Percentiles rank a stretch among this genome's conserved stretches.
phyloP scores from a whole-genome alignment of 805 yeast species.

The Metschnikowia orientalis region DNA sequence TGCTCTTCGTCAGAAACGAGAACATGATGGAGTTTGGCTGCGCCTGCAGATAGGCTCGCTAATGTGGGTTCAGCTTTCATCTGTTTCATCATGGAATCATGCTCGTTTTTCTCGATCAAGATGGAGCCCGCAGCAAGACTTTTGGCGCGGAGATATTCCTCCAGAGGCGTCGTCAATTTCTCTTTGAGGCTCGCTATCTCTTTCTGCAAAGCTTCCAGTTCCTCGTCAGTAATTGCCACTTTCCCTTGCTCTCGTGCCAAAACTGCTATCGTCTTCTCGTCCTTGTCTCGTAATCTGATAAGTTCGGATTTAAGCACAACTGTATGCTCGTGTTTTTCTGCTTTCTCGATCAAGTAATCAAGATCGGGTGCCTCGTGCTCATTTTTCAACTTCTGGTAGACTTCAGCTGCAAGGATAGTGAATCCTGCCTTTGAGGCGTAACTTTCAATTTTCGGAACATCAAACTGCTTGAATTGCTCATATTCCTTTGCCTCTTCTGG shows the following conservation, averaged over 20 bases:
- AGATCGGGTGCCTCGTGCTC: slow-evolving; percentile 4
- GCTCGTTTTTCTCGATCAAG: slow-evolving; percentile 7
- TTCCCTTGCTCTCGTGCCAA: slow-evolving; percentile 11
- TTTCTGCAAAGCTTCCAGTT: slow-evolving; percentile 7
- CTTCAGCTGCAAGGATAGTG: slow-evolving; percentile 11
- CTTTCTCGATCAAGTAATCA: slow-evolving; percentile 6
- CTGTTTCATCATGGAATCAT: slow-evolving; percentile 10
- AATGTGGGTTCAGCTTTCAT: slow-evolving; percentile 17
- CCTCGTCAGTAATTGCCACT: slow-evolving; percentile 6
- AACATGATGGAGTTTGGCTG: slow-evolving; percentile 13
- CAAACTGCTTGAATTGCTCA: slow-evolving; percentile 4
- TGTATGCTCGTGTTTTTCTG: slow-evolving; percentile 4
- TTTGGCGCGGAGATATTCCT: slow-evolving; percentile 11
- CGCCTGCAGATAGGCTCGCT: slow-evolving; percentile 22
- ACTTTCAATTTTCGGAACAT: slow-evolving; percentile 16
- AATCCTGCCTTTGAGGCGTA: slow-evolving; percentile 7
- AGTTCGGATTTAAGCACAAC: slow-evolving; percentile 3
- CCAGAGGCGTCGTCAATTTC: slow-evolving; percentile 11
- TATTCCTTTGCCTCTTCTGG: slow-evolving; percentile 4
- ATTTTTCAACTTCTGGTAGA: slow-evolving; percentile 7
- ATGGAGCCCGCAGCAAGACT: slow-evolving; percentile 4
- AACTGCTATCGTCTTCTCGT: slow-evolving; percentile 5
- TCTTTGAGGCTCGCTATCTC: neutral
- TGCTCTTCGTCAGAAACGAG: slow-evolving; percentile 10
- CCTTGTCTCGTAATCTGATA: slow-evolving; percentile 1